These are phyloP conservation scores for Pelargonium nanum DNA, from an alignment of 345 rosid species.

Conservation along the genomic window DNA sequence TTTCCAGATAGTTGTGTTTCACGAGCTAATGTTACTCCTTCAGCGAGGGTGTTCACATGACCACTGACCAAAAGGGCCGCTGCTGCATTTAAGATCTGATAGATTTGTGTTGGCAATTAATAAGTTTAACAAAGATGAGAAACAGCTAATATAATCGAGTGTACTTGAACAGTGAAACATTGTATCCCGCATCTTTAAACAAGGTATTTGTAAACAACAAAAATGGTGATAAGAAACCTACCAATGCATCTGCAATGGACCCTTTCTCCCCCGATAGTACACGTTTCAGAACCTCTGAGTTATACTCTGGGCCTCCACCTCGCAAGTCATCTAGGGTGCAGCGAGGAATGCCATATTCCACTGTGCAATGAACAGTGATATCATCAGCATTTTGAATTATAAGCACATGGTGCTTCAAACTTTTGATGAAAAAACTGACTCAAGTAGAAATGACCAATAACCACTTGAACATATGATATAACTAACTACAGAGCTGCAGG, in stretches of 20 bases:
- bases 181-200: no score
- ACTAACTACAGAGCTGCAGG: no score
- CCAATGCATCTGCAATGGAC: slow-evolving; percentile 73
- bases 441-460: background rate
- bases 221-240: slow-evolving; percentile 19
- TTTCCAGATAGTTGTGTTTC: slow-evolving; percentile 69
- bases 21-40: slow-evolving; percentile 69
- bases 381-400: slow-evolving; percentile 4
- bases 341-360: slow-evolving; percentile 87
- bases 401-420: background rate
- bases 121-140: background rate
- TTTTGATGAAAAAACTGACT: background rate
- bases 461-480: background rate
- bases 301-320: slow-evolving; percentile 74
- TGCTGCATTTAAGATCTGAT: slow-evolving; percentile 88
- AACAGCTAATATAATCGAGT: background rate
- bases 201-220: background rate
- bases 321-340: slow-evolving; percentile 63
- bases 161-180: background rate
- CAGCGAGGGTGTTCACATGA: slow-evolving; percentile 39
- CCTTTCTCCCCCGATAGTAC: slow-evolving; percentile 75
- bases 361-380: slow-evolving; percentile 23
- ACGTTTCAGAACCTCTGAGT: slow-evolving; percentile 54
- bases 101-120: background rate
- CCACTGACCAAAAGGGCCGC: slow-evolving; percentile 74